Evolutionary conservation across 2,329 filamentous ascomycete species (phyloP), one percentile per base, ranked within the genome.

Genomic region (Trichoderma endophyticum): DNA sequence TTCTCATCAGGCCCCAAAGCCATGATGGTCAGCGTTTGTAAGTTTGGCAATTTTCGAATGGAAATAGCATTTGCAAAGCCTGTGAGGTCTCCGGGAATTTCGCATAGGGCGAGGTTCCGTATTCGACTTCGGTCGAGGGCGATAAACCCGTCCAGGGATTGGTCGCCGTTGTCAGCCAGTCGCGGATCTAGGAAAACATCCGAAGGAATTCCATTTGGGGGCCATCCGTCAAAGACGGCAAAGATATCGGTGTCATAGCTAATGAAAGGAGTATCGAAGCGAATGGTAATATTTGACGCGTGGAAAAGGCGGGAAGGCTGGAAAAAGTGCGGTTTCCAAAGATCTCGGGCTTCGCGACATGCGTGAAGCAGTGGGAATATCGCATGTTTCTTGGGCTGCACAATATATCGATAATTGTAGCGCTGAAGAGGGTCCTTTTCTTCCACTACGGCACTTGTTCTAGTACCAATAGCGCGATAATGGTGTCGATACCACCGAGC

Each of bases 161-260:
- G 21, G 11, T 43, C 34, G 7, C n/a, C 18, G 8, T 21, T 14
- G 26, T n/a, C 30, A 30, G 34, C 24, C n/a, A 32, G 51, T n/a
- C 3, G 32, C 15, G 32, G 21, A 24, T 30, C 43, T 12, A 30
- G 24, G 15, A 30, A 30, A 21, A 18, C 12, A 43, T 68, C 63
- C 14, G 26, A 18, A 15, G 65, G 51, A 21, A 68, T 68, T 12
- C 65, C 65, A 15, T 36, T 43, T 4, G 51, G 43, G n/a, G 65
- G 65, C 51, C 51, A 68, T 21, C 65, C 65, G 12, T 68, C 54
- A 30, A 68, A 68, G 6, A 68, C 4, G 28, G 65, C 43, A 21
- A 68, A 68, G n/a, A 59, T 59, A 24, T 68, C 65, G 1, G 54
- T 68, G 3, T 68, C 65, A n/a, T 68, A 68, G 65, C 65, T 68